Evolutionary conservation across 352 stramenopile species (phyloP), one percentile per base, ranked within the genome.

Genomic region (Globisporangium sylvaticum): DNA sequence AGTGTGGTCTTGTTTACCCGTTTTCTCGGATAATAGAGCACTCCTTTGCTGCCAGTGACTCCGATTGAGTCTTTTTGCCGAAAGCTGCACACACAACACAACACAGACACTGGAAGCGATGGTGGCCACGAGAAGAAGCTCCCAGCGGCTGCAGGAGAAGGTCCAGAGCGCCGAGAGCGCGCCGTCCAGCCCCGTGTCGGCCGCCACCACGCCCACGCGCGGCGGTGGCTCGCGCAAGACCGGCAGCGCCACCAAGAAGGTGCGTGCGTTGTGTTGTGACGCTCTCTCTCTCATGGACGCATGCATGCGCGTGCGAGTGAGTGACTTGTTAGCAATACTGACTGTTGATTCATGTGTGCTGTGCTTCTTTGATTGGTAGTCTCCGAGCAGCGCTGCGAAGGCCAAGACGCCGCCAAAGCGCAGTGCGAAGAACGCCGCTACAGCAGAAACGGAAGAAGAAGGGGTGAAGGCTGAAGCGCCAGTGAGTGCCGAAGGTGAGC

Each of bases 61-160:
- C 12, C 12, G 12, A 42, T 12, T 42, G 34, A 42, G 37, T 46
- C 37, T 18, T 6, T n/a, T 46, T n/a, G 39, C 39, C 15, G 39
- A 46, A n/a, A 46, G 15, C 39, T n/a, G 3, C 34, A 15, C 7
- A 42, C 31, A 37, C 31, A 37, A 9, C n/a, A n/a, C n/a, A n/a
- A n/a, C n/a, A n/a, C n/a, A n/a, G n/a, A n/a, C n/a, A n/a, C n/a
- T n/a, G n/a, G n/a, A n/a, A n/a, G 25, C 48, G 18, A 92, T 92
- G 84, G 84, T 92, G 52, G 73, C 79, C 44, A 92, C 84, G 60
- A 79, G 84, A 67, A 64, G 84, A 29, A 83, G 77, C 60, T 87
- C 81, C 31, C 77, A 70, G 56, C 84, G 84, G 29, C 76, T 92
- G 31, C 81, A 89, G 73, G 80, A 79, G 20, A 82, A 87, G 69